Conservation (phyloP, 2,329 filamentous ascomycete genomes). For the Mycogone perniciosa region DNA sequence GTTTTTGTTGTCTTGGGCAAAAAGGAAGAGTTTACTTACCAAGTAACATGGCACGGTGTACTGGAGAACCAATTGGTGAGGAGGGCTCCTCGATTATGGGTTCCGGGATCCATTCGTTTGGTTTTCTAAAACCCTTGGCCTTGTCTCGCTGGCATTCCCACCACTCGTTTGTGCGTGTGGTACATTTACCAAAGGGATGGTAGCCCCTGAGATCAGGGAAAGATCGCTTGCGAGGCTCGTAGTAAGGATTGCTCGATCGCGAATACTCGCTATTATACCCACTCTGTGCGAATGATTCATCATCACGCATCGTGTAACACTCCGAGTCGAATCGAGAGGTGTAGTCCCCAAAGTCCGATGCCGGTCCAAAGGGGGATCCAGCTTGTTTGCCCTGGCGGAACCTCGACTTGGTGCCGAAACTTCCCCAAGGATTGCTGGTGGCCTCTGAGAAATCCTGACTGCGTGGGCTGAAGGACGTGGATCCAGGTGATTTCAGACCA, state of each 20-base stretch:
- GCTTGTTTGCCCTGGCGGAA: neutral
- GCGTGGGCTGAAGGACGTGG: conserved; percentile 7
- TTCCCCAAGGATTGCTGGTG: conserved; percentile 22
- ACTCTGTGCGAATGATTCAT: conserved; percentile 4
- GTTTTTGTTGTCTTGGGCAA: neutral
- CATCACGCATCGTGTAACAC: conserved; percentile 2
- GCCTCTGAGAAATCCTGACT: conserved; percentile 15
- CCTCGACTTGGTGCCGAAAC: conserved; percentile 12
- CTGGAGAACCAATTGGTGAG: conserved; percentile 21
- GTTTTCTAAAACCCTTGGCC: neutral
- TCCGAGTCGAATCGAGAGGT: conserved; percentile 2
- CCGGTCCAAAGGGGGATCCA: neutral
- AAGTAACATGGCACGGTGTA: conserved; percentile 21
- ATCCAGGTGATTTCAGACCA: neutral
- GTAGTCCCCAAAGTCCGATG: neutral
- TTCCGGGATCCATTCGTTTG: conserved; percentile 19
- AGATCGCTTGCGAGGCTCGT: conserved; percentile 21
- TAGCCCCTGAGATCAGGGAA: conserved; percentile 11
- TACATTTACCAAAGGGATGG: conserved; percentile 2
- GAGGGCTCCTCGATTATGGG: conserved; percentile 31
- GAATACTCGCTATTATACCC: conserved; percentile 21
- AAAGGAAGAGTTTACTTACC: conserved; percentile 19
- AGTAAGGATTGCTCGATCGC: conserved; percentile 29
- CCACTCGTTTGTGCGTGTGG: conserved; percentile 5
- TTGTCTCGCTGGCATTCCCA: neutral